Evolutionary conservation across 768 basidiomycete species (phyloP).

Genomic region (Suillus sp.): DNA sequence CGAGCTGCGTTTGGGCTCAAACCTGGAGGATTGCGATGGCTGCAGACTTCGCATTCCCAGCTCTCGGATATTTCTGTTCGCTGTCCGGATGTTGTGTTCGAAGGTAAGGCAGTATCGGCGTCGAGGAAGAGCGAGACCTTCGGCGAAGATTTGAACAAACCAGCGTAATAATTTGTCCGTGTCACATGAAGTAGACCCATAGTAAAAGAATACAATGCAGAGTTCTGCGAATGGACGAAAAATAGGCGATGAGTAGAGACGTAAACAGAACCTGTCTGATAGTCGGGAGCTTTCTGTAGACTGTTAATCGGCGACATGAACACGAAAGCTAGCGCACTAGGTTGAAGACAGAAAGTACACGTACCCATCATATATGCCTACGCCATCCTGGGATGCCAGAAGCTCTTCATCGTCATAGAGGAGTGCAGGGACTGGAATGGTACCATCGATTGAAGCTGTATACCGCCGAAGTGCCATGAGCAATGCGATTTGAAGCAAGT

Average conservation of each 20-base stretch:
- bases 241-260: slow-evolving; percentile 85
- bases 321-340: slow-evolving; percentile 15
- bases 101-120: slow-evolving; percentile 26
- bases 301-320: slow-evolving; percentile 44
- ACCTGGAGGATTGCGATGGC: slow-evolving; percentile 76
- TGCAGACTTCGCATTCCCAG: slow-evolving; percentile 93
- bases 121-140: slow-evolving; percentile 83
- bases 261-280: slow-evolving; percentile 73
- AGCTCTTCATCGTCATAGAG: slow-evolving; percentile 83
- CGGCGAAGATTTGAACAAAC: slow-evolving; percentile 85
- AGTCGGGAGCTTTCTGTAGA: slow-evolving; percentile 75
- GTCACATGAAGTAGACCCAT: slow-evolving; percentile 64
- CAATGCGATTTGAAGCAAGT: background rate
- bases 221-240: slow-evolving; percentile 62
- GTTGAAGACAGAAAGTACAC: slow-evolving; percentile 28
- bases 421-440: slow-evolving; percentile 74
- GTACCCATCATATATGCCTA: slow-evolving; percentile 94
- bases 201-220: slow-evolving; percentile 61
- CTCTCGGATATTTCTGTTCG: slow-evolving; percentile 43
- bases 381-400: slow-evolving; percentile 68
- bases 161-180: slow-evolving; percentile 87
- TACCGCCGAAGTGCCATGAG: slow-evolving; percentile 58
- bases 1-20: slow-evolving; percentile 66
- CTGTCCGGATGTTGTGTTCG: slow-evolving; percentile 32
- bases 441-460: slow-evolving; percentile 64